Base-by-base conservation (phyloP, 2,329 filamentous ascomycete species). In the Chrysosporium keratinophilum region DNA sequence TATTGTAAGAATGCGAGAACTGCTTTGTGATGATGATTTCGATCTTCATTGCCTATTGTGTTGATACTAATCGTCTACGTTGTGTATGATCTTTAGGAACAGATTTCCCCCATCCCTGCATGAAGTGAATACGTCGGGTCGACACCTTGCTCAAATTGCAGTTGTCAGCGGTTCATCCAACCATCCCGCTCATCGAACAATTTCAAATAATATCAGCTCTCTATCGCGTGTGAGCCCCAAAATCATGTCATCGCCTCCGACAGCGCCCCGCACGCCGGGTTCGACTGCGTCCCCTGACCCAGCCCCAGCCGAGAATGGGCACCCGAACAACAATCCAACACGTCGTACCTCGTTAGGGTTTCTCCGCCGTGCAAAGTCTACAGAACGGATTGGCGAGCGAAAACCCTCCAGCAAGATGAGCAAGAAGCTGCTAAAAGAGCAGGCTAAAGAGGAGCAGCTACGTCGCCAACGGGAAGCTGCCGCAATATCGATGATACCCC, bases 291-390 rank as follows among this genome's bases (percentile, higher is more conserved):
- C 55, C 15, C 48, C 55, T 23, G 52, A 55, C 39, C 51, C 54
- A 17, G 35, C 19, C 35, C 5, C 41, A 33, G 14, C 12, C 14
- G 54, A 56, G 23, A 56, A 56, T 49, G 54, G 54, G 35, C 47
- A 46, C 31, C 7, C 53, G 11, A 39, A 45, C 9, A 19, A 42
- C 28, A 54, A 50, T 37, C 14, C 19, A 33, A 44, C 67, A 54
- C 74, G 75, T 61, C 72, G 75, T 56, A 71, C 76, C 42, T 77
- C 75, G 50, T 70, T 80, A 55, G 76, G 76, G 31, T 78, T 87
- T 65, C 76, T 86, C 58, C 78, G 82, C 69, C 80, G 83, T 61
- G 79, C 78, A 66, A 86, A 85, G 66, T 85, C 82, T 55, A 78
- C 78, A 56, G 82, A 87, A 57, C 69, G 65, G 59, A 67, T 85